Base-by-base conservation (phyloP, 495 filamentous ascomycete genomes). In the Lineolata rhizophorae region DNA sequence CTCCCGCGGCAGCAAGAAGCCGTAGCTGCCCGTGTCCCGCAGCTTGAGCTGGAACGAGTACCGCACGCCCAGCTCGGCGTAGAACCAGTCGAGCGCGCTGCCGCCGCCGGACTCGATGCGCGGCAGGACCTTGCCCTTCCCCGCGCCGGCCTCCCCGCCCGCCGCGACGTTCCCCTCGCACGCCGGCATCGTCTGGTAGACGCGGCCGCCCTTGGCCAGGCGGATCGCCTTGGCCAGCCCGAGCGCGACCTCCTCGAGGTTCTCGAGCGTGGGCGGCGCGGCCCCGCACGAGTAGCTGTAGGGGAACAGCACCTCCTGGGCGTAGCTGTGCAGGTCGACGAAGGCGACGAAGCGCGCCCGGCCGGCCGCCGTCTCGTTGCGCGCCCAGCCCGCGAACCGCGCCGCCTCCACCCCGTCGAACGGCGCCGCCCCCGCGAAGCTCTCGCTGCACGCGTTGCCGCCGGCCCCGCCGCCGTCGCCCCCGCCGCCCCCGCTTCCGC, bases 21-120 rank as follows among this genome's bases (percentile, higher is more conserved):
- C 87, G 49, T 95, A 94, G 51, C 70, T 87, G 2, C 87, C 87
- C 0, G 80, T 91, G 54, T 97, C 87, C 21, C 87, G 64, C 15
- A 97, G 58, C 52, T 94, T 95, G 49, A 97, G 76, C 56, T 95
- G 87, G 45, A 90, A 97, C 17, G 79, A 71, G 45, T 76, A 87
- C 20, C 59, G 67, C n/a, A 85, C 76, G 27, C 65, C 56, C 19
- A 93, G 52, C 42, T 87, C 75, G 35, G 87, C 81, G 48, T 94
- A 94, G 53, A 97, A 91, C 70, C 80, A 97, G 52, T 95, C 87
- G 27, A 97, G 67, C 5, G 79, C 80, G 24, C 79, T 84, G 10
- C 87, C 87, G 10, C 85, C 83, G 29, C 67, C 64, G 2, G 64
- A 55, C 33, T 81, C 75, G 38, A 72, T 64, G 18, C 62, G 58